Conservation (phyloP, 352 stramenopile genomes). For the Phytophthora lateralis region DNA sequence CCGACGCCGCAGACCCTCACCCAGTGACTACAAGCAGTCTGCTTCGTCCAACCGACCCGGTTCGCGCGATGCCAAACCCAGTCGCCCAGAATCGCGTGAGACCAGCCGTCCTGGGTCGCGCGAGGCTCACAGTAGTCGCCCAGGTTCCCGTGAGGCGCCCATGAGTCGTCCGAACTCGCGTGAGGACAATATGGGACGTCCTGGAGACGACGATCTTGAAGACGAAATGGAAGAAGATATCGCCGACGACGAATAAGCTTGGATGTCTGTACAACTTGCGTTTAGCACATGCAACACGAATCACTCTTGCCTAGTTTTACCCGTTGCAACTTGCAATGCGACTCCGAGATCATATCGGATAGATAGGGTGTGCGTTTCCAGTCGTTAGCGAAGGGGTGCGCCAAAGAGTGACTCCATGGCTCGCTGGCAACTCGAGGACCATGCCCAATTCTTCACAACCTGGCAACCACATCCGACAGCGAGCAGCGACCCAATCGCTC, state of each 20-base stretch:
- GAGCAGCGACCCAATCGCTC: background rate
- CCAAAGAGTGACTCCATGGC: conserved; percentile 8
- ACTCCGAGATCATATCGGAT: too few species aligned
- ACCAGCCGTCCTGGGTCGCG: conserved; percentile 26
- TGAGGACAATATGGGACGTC: conserved; percentile 37
- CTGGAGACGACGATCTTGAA: conserved; percentile 45
- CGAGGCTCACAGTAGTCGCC: conserved; percentile 18
- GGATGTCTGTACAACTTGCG: conserved; percentile 4
- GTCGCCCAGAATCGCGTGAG: conserved; percentile 22
- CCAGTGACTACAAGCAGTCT: conserved; percentile 42
- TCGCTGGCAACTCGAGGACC: background rate
- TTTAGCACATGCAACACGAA: conserved; percentile 19
- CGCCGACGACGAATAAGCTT: conserved; percentile 59
- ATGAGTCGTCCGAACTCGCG: conserved; percentile 34
- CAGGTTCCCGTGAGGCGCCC: conserved; percentile 23
- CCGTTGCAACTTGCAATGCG: too few species aligned
- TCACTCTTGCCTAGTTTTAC: background rate
- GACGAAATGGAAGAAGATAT: conserved; percentile 88
- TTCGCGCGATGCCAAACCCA: conserved; percentile 31
- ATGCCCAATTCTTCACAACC: conserved; percentile 14
- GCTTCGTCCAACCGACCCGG: conserved; percentile 15
- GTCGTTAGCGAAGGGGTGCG: conserved; percentile 12
- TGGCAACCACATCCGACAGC: conserved; percentile 1
- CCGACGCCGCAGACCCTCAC: conserved; percentile 19
- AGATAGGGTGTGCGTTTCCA: too few species aligned